Evolutionary conservation across 139 green algal genomes (phyloP).

Genomic region (Microglena sp.): DNA sequence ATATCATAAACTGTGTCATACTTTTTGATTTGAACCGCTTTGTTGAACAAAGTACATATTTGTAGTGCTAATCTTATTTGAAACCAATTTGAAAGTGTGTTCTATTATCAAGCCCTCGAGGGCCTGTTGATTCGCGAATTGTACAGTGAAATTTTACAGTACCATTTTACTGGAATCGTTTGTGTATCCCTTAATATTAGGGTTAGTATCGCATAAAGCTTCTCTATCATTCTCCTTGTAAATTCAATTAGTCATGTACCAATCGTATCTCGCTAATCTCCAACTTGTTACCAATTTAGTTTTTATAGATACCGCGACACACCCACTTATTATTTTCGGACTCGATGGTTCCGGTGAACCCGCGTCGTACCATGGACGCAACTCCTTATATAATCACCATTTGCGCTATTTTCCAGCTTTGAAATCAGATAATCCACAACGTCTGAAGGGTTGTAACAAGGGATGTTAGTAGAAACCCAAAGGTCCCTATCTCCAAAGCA

Average conservation of each 20-base stretch:
- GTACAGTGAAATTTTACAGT: too few relatives aligned
- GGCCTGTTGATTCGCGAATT: too few relatives aligned
- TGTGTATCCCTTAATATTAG: too few relatives aligned
- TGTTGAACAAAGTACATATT: constrained; percentile 7
- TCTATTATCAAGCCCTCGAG: too few relatives aligned
- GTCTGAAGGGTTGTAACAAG: neutral
- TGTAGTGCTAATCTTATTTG: neutral
- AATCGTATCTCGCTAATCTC: constrained; percentile 5
- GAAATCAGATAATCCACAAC: neutral
- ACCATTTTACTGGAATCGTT: too few relatives aligned
- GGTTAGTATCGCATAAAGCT: neutral
- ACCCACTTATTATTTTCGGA: too few relatives aligned
- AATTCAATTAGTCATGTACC: constrained; percentile 9
- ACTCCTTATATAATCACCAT: neutral
- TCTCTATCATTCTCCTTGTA: constrained; percentile 8
- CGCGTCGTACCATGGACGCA: too few relatives aligned
- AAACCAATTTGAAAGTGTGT: neutral
- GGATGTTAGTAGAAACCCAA: neutral
- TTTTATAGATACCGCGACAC: too few relatives aligned
- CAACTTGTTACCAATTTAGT: neutral
- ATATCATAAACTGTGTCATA: neutral
- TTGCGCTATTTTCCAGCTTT: neutral
- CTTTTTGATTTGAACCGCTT: neutral
- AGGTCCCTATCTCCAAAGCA: neutral
- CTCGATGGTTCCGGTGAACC: constrained; percentile 4